Evolutionary conservation across 495 filamentous ascomycete species (phyloP).

Genomic region (Xylaria flabelliformis): DNA sequence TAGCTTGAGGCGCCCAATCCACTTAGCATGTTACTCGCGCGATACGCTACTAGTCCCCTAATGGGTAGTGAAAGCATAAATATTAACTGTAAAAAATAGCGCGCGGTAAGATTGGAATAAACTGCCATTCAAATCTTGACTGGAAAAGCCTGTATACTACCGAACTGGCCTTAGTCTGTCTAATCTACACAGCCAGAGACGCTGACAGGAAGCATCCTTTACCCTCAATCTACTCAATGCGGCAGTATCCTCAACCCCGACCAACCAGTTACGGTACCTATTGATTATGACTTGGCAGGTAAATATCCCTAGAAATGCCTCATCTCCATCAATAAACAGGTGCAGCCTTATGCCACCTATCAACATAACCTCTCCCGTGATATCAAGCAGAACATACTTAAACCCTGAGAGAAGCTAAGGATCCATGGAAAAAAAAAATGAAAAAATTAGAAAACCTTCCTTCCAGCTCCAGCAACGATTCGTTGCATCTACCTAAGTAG

Average conservation of each 20-base stretch:
- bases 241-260: neutral
- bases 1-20: neutral
- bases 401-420: neutral
- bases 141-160: neutral
- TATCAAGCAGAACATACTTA: no score
- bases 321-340: neutral
- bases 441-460: neutral
- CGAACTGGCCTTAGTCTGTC: neutral
- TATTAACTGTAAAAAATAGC: conserved; percentile 21
- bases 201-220: neutral
- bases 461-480: neutral
- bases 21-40: neutral
- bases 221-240: neutral
- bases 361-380: neutral
- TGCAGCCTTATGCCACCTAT: conserved; percentile 4
- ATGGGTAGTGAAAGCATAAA: conserved; percentile 2
- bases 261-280: neutral
- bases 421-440: no score
- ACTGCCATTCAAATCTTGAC: neutral
- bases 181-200: neutral
- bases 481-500: no score
- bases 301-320: conserved; percentile 6
- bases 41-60: neutral
- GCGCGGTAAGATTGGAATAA: neutral
- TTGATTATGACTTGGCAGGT: neutral